A percentile compares a stretch with the other conserved stretches of the same genome.
Conservation (phyloP, 225 moss, liverwort and hornwort genomes). For the Takakia lepidozioides region DNA sequence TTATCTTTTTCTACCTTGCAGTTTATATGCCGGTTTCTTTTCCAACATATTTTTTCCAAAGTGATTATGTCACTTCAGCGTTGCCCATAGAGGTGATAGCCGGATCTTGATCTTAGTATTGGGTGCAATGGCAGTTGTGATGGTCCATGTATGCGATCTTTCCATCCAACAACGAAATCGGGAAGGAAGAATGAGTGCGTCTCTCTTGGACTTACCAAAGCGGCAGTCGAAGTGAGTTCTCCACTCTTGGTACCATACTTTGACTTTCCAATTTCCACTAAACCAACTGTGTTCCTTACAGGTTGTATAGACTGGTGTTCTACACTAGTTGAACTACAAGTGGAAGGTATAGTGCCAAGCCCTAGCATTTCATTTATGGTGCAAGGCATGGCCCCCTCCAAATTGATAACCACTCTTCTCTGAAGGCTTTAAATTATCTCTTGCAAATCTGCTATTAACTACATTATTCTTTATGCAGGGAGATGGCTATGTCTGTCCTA, state of each 20-base stretch:
- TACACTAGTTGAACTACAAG: not conserved
- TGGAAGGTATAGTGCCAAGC: not conserved
- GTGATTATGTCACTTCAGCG: not conserved
- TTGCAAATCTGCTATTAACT: too few relatives aligned
- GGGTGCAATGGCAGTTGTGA: slow-evolving; percentile 31
- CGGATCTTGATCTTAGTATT: not conserved
- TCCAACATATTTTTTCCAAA: not conserved
- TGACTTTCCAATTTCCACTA: not conserved
- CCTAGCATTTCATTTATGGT: not conserved
- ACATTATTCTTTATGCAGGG: slow-evolving; percentile 7
- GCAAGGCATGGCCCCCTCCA: not conserved
- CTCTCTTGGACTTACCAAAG: slow-evolving; percentile 19
- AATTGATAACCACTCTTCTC: too few relatives aligned
- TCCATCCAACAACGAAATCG: slow-evolving; percentile 30
- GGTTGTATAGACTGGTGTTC: not conserved
- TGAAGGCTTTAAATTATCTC: too few relatives aligned
- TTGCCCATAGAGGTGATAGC: not conserved
- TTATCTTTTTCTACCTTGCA: not conserved
- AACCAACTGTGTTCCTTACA: not conserved
- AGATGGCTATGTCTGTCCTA: slow-evolving; percentile 28
- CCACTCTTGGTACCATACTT: not conserved
- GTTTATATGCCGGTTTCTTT: not conserved
- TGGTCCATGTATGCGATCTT: slow-evolving; percentile 45
- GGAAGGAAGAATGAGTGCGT: slow-evolving; percentile 20
- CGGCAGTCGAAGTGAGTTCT: slow-evolving; percentile 18